Evolutionary conservation across 768 basidiomycete species (phyloP), one percentile per base, ranked within the genome.

Genomic region (Lactifluus pinguis): DNA sequence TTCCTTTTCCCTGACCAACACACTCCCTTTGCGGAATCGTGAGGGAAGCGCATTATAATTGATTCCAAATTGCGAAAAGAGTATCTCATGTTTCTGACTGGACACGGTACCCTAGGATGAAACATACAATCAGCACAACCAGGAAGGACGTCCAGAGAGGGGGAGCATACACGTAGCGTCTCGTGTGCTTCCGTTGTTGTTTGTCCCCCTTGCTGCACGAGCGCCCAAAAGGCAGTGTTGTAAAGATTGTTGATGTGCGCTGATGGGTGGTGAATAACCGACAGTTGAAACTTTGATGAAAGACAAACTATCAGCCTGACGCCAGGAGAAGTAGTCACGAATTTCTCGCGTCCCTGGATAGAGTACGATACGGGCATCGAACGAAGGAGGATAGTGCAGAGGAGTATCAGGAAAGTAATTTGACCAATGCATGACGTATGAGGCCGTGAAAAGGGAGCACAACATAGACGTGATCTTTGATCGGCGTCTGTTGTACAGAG

Each of bases 231-330:
- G 0, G 76, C 77, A 0, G 97, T 98, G 69, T 99, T 99, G 75
- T 98, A 95, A 25, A 99, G 75, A 70, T 99, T 99, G 70, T 99
- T 99, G 70, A 98, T 88, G 70, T 99, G 97, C 0, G 97, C 95
- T 98, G 70, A 25, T 64, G 53, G 59, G 59, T 64, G 53, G 57
- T 59, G 17, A 63, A 42, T 39, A 30, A 15, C 14, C 11, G 41
- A 39, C 10, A 50, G 21, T 50, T 10, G 14, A 21, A 9, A 34
- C 32, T 34, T 34, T 34, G 21, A 50, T 36, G 47, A 47, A n/a
- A 21, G 10, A 74, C 92, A 62, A 68, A 95, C 95, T 95, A 70
- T 98, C 95, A 0, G 87, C 89, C 72, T 98, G 97, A 60, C 97
- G 76, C 97, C 97, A 99, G 0, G 90, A 75, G 70, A 98, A 95